Conservation (phyloP, 2,329 filamentous ascomycete genomes). For the Dothideomycetes sp. region DNA sequence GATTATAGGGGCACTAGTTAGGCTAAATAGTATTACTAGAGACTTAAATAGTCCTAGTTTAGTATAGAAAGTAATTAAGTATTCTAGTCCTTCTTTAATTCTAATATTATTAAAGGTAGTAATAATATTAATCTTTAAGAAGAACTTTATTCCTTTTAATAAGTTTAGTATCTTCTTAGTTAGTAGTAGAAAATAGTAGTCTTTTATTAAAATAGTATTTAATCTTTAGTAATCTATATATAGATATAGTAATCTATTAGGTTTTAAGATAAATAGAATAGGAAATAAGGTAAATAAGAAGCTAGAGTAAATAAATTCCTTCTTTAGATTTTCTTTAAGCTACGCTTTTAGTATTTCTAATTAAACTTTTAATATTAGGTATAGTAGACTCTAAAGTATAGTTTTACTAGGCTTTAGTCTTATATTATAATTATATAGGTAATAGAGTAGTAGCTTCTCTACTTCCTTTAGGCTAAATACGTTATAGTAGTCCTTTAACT, state of each 20-base stretch:
- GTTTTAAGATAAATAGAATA: conserved; percentile 5
- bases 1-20: neutral
- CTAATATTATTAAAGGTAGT: conserved; percentile 26
- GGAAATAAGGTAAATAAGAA: neutral
- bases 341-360: neutral
- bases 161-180: conserved; percentile 25
- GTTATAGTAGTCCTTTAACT: conserved; percentile 2
- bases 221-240: conserved; percentile 30
- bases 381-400: neutral
- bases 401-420: conserved; percentile 1
- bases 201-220: conserved; percentile 29
- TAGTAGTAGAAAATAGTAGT: conserved; percentile 25
- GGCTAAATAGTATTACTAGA: conserved; percentile 5
- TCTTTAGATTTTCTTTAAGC: conserved; percentile 1
- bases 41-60: conserved; percentile 1
- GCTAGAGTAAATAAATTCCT: neutral
- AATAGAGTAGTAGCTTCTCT: conserved; percentile 2
- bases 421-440: conserved; percentile 1
- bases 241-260: conserved; percentile 18
- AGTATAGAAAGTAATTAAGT: conserved; percentile 20
- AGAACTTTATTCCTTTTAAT: conserved; percentile 20
- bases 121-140: conserved; percentile 28
- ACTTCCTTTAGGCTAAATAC: conserved; percentile 7
- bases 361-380: neutral
- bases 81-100: conserved; percentile 27